Conservation (phyloP, 331 rosid genomes). For the Rhamnella rubrinervis region DNA sequence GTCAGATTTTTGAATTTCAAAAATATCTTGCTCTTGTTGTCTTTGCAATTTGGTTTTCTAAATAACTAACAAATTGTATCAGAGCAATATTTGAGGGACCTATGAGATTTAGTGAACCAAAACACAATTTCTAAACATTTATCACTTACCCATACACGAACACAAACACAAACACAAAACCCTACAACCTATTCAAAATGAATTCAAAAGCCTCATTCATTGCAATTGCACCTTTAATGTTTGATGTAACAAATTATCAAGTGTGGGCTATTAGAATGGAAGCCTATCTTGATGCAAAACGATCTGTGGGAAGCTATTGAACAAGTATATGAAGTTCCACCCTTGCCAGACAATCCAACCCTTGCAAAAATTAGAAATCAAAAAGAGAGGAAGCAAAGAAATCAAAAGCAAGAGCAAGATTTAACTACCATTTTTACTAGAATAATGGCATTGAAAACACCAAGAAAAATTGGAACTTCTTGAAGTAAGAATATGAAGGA, state of each 20-base stretch:
- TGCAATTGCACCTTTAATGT: background rate
- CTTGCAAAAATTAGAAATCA: background rate
- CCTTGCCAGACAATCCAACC: background rate
- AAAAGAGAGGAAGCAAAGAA: slow-evolving; percentile 1
- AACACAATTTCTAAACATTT: background rate
- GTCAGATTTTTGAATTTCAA: too few relatives aligned
- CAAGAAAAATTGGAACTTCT: background rate
- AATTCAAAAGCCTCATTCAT: background rate
- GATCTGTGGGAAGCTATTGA: background rate
- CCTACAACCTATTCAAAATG: background rate
- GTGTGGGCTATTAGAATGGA: slow-evolving; percentile 2
- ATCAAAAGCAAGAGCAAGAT: background rate
- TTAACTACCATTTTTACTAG: background rate
- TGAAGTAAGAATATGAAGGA: background rate
- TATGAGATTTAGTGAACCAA: background rate
- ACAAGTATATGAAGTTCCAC: background rate
- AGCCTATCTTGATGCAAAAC: slow-evolving; percentile 8
- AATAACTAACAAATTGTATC: background rate
- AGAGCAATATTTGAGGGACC: background rate
- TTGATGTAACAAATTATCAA: slow-evolving; percentile 4
- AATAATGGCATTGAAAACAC: slow-evolving; percentile 4
- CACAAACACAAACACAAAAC: background rate
- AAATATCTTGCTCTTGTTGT: too few relatives aligned
- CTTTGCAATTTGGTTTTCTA: too few relatives aligned
- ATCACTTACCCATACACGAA: background rate